Conservation (phyloP, 23 red algal species). For the Gracilaria vermiculophylla region DNA sequence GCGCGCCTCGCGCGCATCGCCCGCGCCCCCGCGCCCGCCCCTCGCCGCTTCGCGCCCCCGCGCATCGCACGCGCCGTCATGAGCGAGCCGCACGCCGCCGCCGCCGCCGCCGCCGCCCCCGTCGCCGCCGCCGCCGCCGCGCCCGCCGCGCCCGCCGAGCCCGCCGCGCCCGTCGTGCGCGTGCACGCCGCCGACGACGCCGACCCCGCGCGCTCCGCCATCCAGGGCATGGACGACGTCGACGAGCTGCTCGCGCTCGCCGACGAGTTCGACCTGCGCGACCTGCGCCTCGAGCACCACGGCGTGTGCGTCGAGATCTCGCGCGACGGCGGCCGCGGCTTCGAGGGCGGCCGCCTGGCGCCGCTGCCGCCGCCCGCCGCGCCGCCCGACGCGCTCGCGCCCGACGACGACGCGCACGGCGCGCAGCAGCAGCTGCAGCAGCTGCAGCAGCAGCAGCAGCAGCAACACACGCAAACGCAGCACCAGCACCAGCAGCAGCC, state of each 20-base stretch:
- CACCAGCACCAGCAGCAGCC: neutral
- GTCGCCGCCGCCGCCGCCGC: neutral
- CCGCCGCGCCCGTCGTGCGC: neutral
- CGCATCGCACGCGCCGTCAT: neutral
- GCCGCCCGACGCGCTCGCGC: neutral
- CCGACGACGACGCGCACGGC: no score
- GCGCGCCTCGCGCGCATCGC: neutral
- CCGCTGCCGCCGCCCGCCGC: neutral
- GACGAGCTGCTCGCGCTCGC: conserved; percentile 50
- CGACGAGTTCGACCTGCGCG: conserved; percentile 46
- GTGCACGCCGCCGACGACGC: neutral
- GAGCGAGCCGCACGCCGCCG: conserved; percentile 9
- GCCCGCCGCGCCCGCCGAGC: neutral
- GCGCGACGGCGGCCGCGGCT: conserved; percentile 42
- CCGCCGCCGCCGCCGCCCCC: neutral
- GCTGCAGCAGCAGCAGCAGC: no score
- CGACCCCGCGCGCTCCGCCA: neutral
- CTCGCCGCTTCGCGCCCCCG: neutral
- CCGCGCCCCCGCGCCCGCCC: neutral
- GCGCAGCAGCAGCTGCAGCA: neutral
- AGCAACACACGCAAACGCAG: conserved; percentile 6
- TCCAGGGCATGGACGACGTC: conserved; percentile 53
- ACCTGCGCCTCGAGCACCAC: conserved; percentile 52
- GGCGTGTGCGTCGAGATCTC: conserved; percentile 63
- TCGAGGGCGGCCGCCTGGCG: conserved; percentile 30